Evolutionary conservation across 805 yeast genomes (phyloP).

Genomic region (Hanseniaspora valbyensis): DNA sequence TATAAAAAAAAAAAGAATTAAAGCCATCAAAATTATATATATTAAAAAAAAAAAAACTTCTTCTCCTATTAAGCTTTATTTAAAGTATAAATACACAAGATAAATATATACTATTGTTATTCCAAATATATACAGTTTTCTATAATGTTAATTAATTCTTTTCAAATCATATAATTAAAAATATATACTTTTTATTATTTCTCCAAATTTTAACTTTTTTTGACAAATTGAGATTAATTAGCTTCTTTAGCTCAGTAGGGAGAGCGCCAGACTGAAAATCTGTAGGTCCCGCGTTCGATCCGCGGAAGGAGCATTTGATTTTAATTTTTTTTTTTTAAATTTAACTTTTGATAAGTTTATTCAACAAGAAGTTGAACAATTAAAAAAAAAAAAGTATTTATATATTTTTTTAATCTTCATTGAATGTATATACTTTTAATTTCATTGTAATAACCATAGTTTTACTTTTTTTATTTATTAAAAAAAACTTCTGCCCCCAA

Average conservation of each 20-base stretch:
- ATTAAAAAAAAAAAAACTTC: neutral
- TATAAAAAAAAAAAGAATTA: neutral
- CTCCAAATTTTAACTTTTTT: neutral
- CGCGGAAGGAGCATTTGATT: slow-evolving; percentile 52
- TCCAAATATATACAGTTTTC: no score
- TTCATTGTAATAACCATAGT: neutral
- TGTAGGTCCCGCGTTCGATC: slow-evolving; percentile 86
- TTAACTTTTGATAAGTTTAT: no score
- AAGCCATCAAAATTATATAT: neutral
- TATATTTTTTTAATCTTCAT: no score
- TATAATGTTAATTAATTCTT: no score
- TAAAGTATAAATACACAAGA: no score
- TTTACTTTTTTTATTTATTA: slow-evolving; percentile 17
- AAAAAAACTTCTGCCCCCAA: neutral
- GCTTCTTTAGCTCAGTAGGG: slow-evolving; percentile 38
- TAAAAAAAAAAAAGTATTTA: no score
- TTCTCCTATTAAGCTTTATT: no score
- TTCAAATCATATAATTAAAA: neutral
- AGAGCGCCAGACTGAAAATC: slow-evolving; percentile 38
- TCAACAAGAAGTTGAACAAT: no score
- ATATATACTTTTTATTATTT: slow-evolving; percentile 17
- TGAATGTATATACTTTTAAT: slow-evolving; percentile 1
- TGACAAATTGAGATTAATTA: neutral
- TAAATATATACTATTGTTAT: no score
- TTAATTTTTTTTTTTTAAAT: slow-evolving; percentile 14